phyloP scores from a whole-genome alignment of 192 early-diverging fungal genomes.

The Backusella circina region DNA sequence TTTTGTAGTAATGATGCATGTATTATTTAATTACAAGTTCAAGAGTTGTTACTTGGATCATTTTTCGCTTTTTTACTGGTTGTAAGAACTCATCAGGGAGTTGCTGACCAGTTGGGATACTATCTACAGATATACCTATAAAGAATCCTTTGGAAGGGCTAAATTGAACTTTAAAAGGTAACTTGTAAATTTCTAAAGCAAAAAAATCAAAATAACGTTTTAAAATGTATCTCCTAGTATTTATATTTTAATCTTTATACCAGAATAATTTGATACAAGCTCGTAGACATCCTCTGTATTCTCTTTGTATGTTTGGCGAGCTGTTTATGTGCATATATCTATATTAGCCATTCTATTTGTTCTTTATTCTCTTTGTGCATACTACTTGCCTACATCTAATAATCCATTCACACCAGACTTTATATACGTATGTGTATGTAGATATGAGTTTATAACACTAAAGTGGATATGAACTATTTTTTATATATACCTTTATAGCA shows the following conservation, averaged over 20 bases:
- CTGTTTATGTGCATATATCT: slow-evolving; percentile 26
- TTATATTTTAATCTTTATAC: slow-evolving; percentile 15
- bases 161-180: slow-evolving; percentile 69
- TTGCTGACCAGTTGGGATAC: slow-evolving; percentile 33
- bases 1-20: not conserved
- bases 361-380: not conserved
- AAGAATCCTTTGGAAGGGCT: slow-evolving; percentile 59
- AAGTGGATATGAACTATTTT: not conserved
- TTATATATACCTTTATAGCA: slow-evolving; percentile 62
- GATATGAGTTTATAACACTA: not conserved
- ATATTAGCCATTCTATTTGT: not conserved
- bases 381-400: slow-evolving; percentile 72
- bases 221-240: not conserved
- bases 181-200: slow-evolving; percentile 42
- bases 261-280: slow-evolving; percentile 44
- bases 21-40: slow-evolving; percentile 53
- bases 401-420: slow-evolving; percentile 77
- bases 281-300: slow-evolving; percentile 68
- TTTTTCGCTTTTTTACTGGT: slow-evolving; percentile 59
- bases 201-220: not conserved
- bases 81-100: slow-evolving; percentile 75
- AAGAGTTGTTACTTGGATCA: slow-evolving; percentile 68
- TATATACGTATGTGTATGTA: too few species aligned
- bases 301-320: slow-evolving; percentile 78
- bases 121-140: slow-evolving; percentile 37